Conservation (phyloP, 495 filamentous ascomycete genomes). For the Annulohypoxylon maeteangense region DNA sequence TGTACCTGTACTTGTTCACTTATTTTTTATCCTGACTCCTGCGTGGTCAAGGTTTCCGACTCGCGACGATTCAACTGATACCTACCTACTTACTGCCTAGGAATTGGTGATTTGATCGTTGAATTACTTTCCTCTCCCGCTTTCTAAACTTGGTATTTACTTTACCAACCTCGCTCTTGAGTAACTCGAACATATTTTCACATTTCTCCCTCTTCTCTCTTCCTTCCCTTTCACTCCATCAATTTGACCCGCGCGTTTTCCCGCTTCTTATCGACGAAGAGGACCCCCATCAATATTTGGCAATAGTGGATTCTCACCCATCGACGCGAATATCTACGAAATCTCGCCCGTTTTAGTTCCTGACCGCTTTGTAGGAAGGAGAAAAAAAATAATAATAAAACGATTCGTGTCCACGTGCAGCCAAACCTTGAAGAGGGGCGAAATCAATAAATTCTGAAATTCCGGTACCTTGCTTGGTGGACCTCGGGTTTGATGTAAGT, state of each 20-base stretch:
- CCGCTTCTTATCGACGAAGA: constrained; percentile 21
- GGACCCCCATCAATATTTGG: constrained; percentile 16
- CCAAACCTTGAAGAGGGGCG: constrained; percentile 36
- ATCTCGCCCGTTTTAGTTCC: constrained; percentile 31
- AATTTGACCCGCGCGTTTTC: constrained; percentile 36
- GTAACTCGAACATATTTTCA: constrained; percentile 18
- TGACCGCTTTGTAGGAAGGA: constrained; percentile 39
- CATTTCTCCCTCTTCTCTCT: constrained; percentile 39
- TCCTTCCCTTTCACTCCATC: constrained; percentile 28
- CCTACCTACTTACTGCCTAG: constrained; percentile 5
- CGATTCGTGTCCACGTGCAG: constrained; percentile 44
- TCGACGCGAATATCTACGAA: constrained; percentile 37
- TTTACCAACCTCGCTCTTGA: constrained; percentile 42
- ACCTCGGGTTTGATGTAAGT: constrained; percentile 44
- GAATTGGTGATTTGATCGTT: constrained; percentile 44
- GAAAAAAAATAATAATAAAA: constrained; percentile 29
- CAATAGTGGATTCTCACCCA: constrained; percentile 34
- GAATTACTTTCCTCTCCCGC: constrained; percentile 32
- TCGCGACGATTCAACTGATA: constrained; percentile 39
- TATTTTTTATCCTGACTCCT: constrained; percentile 38
- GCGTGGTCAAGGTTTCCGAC: constrained; percentile 39
- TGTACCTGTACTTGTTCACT: constrained; percentile 35
- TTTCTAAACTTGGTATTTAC: constrained; percentile 45
- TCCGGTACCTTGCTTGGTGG: constrained; percentile 36
- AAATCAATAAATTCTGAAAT: constrained; percentile 32